phyloP scores from a whole-genome alignment of 345 rosid species.

The Streptanthus diversifolius region DNA sequence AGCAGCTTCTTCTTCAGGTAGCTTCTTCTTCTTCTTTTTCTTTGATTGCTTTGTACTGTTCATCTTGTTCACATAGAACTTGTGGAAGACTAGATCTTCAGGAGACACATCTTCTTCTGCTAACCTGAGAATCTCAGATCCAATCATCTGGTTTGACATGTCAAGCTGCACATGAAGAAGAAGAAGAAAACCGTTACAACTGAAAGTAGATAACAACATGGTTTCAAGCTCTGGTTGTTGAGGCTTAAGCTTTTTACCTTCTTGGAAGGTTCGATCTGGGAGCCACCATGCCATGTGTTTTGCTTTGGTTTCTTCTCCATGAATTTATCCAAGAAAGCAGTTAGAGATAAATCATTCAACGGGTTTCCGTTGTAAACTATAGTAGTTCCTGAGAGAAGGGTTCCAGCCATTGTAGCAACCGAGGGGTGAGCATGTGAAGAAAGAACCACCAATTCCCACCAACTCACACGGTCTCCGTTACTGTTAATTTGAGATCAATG shows the following conservation, averaged over 20 bases:
- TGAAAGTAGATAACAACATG: conserved; percentile 1
- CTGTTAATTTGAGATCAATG: conserved; percentile 38
- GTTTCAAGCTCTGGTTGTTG: not conserved
- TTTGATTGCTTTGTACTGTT: conserved; percentile 55
- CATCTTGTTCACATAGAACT: conserved; percentile 80
- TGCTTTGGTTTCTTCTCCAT: conserved; percentile 97
- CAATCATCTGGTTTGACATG: conserved; percentile 70
- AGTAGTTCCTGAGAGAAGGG: conserved; percentile 81
- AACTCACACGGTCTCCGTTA: conserved; percentile 75
- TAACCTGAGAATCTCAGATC: conserved; percentile 74
- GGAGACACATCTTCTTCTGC: conserved; percentile 89
- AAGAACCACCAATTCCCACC: conserved; percentile 94
- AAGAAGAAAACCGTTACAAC: not conserved
- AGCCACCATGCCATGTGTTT: conserved; percentile 90
- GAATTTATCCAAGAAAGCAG: conserved; percentile 88
- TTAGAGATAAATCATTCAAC: conserved; percentile 62
- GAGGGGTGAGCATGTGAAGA: conserved; percentile 92
- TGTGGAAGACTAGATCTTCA: conserved; percentile 94
- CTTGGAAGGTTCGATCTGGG: conserved; percentile 94
- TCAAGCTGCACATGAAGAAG: conserved; percentile 51
- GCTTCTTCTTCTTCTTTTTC: conserved; percentile 84
- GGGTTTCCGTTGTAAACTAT: conserved; percentile 95
- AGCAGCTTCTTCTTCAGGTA: conserved; percentile 66
- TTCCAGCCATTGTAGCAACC: conserved; percentile 94
- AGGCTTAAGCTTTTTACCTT: conserved; percentile 48